Conservation (phyloP, 2,329 filamentous ascomycete species). For the Colletotrichum caudatum region DNA sequence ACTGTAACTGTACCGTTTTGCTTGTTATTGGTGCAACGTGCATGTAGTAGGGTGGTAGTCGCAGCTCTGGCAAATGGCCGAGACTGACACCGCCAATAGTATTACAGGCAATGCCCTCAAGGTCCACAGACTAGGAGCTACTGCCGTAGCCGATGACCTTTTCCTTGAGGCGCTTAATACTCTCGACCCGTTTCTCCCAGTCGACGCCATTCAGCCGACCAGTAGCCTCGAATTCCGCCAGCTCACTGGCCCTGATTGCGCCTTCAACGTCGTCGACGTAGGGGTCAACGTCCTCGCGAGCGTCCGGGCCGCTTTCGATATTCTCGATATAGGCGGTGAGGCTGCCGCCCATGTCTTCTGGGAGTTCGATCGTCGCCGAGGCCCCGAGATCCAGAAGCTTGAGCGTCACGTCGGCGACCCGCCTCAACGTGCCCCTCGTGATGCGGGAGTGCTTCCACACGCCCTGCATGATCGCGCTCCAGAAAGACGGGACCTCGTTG, state of each 20-base stretch:
- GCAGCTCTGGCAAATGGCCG: neutral
- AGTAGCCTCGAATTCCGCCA: neutral
- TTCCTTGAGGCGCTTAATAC: neutral
- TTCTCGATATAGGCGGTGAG: neutral
- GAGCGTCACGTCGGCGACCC: neutral
- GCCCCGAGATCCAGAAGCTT: neutral
- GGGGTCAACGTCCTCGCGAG: neutral
- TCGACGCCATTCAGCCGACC: neutral
- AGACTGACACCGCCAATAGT: accelerated
- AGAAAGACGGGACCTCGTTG: neutral
- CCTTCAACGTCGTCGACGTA: neutral
- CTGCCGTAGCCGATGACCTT: neutral
- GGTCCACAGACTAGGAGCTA: neutral
- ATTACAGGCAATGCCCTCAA: no score
- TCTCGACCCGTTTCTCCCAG: neutral
- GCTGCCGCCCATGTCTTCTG: neutral
- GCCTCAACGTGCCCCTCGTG: neutral
- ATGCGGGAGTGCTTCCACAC: neutral
- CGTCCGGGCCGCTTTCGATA: neutral
- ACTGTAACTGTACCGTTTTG: neutral
- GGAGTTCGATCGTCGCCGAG: neutral
- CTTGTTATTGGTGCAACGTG: neutral
- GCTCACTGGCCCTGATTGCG: neutral
- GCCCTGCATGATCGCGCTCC: neutral
- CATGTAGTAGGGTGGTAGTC: neutral